Evolutionary conservation across 2,329 filamentous ascomycete species (phyloP).

Genomic region (Colletotrichum sp.): DNA sequence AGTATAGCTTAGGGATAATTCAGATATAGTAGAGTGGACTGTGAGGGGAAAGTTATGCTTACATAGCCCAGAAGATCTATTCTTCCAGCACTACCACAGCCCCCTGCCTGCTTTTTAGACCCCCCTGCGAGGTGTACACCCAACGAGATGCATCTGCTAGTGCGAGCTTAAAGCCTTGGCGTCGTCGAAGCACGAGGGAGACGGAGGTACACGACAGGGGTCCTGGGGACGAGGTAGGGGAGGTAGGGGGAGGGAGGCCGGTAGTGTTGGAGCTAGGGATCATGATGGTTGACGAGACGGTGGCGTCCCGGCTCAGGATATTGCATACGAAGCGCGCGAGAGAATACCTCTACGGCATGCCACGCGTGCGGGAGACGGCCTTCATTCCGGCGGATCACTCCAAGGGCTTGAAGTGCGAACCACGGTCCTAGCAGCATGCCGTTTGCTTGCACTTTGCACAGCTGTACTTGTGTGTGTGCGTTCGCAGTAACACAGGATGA

Average conservation of each 20-base stretch:
- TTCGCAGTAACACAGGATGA: not conserved
- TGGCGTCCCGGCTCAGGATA: not conserved
- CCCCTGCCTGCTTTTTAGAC: too few species aligned
- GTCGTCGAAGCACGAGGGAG: not conserved
- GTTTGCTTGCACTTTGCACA: not conserved
- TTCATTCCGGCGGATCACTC: constrained; percentile 9
- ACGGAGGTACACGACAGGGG: not conserved
- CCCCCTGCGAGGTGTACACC: too few species aligned
- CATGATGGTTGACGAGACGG: constrained; percentile 2
- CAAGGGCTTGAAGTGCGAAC: not conserved
- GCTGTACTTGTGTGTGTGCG: not conserved
- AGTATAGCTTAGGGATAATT: too few species aligned
- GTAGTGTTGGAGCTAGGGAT: constrained; percentile 1
- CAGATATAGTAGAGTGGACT: too few species aligned
- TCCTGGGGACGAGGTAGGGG: not conserved
- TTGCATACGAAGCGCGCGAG: not conserved
- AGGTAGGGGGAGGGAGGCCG: not conserved
- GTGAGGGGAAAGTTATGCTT: too few species aligned
- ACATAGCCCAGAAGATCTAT: too few species aligned
- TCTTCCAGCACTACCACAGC: too few species aligned
- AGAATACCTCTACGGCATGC: not conserved
- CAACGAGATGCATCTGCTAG: not conserved
- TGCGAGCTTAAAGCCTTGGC: not conserved
- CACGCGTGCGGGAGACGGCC: constrained; percentile 6
- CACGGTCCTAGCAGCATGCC: not conserved